These are phyloP conservation scores for Entrophospora sp. DNA, from an alignment of 192 early-diverging fungal species.

Conservation along the genomic window DNA sequence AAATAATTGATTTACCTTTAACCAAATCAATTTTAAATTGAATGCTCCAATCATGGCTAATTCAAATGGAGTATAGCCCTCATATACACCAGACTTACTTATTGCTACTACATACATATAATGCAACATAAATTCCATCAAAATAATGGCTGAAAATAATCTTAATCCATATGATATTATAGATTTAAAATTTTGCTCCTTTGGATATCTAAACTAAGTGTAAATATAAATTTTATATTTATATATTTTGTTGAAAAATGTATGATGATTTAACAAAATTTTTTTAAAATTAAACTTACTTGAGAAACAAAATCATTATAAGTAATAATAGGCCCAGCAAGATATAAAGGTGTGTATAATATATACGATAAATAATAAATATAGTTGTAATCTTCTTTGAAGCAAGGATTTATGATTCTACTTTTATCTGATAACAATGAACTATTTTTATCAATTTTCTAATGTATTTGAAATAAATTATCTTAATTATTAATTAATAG, in stretches of 20 bases:
- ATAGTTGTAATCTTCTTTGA: slow-evolving; percentile 64
- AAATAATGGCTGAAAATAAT: slow-evolving; percentile 49
- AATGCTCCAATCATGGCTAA: slow-evolving; percentile 83
- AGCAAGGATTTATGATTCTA: slow-evolving; percentile 47
- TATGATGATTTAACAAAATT: slow-evolving; percentile 1
- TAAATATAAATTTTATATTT: not conserved
- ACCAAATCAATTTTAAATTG: slow-evolving; percentile 87
- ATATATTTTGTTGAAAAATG: not conserved
- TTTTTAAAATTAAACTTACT: slow-evolving; percentile 26
- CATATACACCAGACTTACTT: slow-evolving; percentile 79
- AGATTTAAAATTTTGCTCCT: slow-evolving; percentile 26
- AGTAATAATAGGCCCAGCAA: slow-evolving; percentile 91
- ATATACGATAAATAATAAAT: slow-evolving; percentile 71
- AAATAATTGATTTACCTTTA: slow-evolving; percentile 47
- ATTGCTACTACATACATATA: slow-evolving; percentile 86
- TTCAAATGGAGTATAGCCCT: slow-evolving; percentile 66
- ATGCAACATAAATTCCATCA: slow-evolving; percentile 89
- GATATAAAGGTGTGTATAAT: slow-evolving; percentile 85
- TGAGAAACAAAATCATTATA: slow-evolving; percentile 90
- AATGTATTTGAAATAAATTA: too few relatives aligned
- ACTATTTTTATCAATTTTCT: slow-evolving; percentile 34
- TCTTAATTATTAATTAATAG: too few relatives aligned
- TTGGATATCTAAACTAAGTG: slow-evolving; percentile 45
- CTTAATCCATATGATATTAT: slow-evolving; percentile 56
- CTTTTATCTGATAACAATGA: slow-evolving; percentile 42